Evolutionary conservation across 2,329 filamentous ascomycete genomes (phyloP).

Genomic region (Fusarium concolor): DNA sequence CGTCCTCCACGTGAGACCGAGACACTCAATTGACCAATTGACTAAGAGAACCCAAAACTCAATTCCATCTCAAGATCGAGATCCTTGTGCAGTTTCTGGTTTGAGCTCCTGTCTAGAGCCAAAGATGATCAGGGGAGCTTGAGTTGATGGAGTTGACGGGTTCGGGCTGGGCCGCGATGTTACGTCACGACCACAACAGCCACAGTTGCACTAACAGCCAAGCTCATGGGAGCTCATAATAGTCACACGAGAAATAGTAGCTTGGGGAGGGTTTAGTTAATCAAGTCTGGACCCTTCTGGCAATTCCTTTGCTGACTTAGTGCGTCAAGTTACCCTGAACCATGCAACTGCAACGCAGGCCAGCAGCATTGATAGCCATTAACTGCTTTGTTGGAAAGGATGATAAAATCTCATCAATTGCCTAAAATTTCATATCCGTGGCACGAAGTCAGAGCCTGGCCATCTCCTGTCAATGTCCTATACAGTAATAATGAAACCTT

Average conservation of each 20-base stretch:
- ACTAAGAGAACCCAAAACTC: background rate
- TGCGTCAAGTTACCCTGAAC: background rate
- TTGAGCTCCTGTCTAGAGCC: background rate
- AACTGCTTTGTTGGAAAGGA: no score
- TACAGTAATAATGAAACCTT: no score
- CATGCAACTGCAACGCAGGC: no score
- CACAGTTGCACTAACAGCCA: background rate
- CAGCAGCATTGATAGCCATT: no score
- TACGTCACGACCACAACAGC: conserved; percentile 30
- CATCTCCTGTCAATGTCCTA: no score
- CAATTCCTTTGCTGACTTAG: background rate
- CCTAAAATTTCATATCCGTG: no score
- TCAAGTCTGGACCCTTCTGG: background rate
- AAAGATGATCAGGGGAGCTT: conserved; percentile 28
- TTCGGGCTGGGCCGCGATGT: conserved; percentile 18
- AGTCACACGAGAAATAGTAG: background rate
- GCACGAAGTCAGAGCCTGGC: no score
- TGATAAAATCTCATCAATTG: no score
- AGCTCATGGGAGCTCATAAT: background rate
- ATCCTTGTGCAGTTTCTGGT: conserved; percentile 10
- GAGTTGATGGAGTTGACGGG: background rate
- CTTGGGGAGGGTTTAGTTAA: background rate
- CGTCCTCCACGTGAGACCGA: conserved; percentile 16
- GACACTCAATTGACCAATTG: conserved; percentile 27
- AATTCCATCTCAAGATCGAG: conserved; percentile 12